These are phyloP conservation scores for Russula emetica DNA, from an alignment of 768 basidiomycete genomes.

Conservation along the genomic window DNA sequence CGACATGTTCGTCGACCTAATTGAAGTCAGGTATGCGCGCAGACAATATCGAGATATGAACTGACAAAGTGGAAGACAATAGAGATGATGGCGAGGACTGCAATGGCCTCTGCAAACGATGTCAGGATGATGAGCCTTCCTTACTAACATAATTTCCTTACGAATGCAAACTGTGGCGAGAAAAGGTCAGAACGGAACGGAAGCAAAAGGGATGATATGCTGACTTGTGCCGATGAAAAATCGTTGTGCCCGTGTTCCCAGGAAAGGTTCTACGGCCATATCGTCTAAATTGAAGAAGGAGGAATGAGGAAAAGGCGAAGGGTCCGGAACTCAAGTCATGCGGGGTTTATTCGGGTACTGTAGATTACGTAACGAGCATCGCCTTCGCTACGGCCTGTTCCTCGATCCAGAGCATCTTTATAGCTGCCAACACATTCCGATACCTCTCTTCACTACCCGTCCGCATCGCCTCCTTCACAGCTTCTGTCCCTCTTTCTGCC, in stretches of 20 bases:
- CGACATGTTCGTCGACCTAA: constrained; percentile 52
- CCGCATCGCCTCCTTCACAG: constrained; percentile 36
- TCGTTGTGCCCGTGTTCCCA: constrained; percentile 68
- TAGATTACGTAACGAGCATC: constrained; percentile 33
- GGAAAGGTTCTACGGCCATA: constrained; percentile 69
- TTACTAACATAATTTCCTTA: background rate
- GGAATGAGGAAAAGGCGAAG: background rate
- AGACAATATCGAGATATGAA: constrained; percentile 18
- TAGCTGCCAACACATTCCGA: constrained; percentile 30
- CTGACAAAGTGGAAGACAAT: constrained; percentile 63
- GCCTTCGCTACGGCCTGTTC: constrained; percentile 49
- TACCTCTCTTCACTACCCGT: constrained; percentile 24
- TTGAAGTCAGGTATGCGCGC: constrained; percentile 11
- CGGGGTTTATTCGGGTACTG: no score
- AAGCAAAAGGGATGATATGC: background rate
- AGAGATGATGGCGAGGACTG: constrained; percentile 71
- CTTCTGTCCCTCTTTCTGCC: constrained; percentile 50
- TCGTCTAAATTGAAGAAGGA: background rate
- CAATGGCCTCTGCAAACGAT: constrained; percentile 56
- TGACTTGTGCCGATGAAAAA: constrained; percentile 68
- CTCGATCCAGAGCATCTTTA: constrained; percentile 59
- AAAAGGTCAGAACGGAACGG: background rate
- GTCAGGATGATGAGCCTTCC: background rate
- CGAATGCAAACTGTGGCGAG: constrained; percentile 2
- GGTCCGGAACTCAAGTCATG: no score